Evolutionary conservation across 2,329 filamentous ascomycete species (phyloP).

Genomic region (Botryotinia convoluta): DNA sequence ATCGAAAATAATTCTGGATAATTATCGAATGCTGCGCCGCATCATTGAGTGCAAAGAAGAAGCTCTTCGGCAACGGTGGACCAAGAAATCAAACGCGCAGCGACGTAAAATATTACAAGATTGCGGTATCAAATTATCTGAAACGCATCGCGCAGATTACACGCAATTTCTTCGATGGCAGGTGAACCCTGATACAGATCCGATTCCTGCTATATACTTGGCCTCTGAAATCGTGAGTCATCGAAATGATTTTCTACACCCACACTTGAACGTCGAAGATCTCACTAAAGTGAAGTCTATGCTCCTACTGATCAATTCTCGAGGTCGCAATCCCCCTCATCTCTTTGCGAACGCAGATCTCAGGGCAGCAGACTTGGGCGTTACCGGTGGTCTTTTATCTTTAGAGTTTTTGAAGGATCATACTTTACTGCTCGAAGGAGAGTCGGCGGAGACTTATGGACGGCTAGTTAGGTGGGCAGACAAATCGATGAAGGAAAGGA

Average conservation of each 20-base stretch:
- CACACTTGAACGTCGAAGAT: not conserved
- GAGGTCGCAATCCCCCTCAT: not conserved
- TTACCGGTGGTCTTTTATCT: not conserved
- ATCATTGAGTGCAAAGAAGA: not conserved
- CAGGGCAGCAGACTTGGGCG: not conserved
- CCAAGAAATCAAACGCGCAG: not conserved
- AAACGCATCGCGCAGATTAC: not conserved
- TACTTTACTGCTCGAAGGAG: not conserved
- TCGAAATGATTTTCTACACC: not conserved
- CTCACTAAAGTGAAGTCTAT: not conserved
- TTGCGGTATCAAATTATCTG: not conserved
- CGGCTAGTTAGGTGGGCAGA: not conserved
- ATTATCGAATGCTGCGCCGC: not conserved
- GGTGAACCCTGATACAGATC: not conserved
- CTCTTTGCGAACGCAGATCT: not conserved
- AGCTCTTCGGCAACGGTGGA: not conserved
- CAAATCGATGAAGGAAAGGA: too few species aligned
- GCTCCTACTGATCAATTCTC: not conserved
- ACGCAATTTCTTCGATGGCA: not conserved
- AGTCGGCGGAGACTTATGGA: not conserved
- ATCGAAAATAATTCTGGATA: not conserved
- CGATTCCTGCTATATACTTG: not conserved
- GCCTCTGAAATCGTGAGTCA: not conserved
- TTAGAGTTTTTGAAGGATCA: not conserved
- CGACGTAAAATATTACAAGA: not conserved